A percentile compares a stretch with the other conserved stretches of the same genome.
phyloP scores from a whole-genome alignment of 2,329 filamentous ascomycete genomes.

The Coniella vitis region DNA sequence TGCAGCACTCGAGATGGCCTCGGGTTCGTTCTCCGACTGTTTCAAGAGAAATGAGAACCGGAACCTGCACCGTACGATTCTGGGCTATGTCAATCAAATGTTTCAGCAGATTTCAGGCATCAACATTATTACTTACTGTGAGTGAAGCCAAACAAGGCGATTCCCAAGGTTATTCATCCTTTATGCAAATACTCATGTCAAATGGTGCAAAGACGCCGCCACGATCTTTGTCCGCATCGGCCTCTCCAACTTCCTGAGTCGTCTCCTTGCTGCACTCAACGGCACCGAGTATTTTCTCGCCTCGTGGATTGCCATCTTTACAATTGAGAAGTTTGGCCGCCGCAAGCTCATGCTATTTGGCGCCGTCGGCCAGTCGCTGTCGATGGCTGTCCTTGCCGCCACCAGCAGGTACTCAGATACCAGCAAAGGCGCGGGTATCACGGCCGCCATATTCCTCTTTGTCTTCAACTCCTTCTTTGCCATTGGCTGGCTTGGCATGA shows the following conservation, averaged over 20 bases:
- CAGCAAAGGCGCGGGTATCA: conserved; percentile 22
- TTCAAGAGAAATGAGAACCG: conserved; percentile 9
- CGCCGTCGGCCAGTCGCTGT: conserved; percentile 47
- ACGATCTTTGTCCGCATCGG: conserved; percentile 19
- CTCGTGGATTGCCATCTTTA: conserved; percentile 15
- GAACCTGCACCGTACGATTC: conserved; percentile 8
- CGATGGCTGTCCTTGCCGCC: conserved; percentile 42
- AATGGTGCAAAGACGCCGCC: conserved; percentile 9
- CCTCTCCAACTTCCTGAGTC: conserved; percentile 15
- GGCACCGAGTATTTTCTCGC: conserved; percentile 19
- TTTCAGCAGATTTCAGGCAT: conserved; percentile 37
- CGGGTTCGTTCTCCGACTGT: conserved; percentile 4
- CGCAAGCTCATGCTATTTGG: conserved; percentile 34
- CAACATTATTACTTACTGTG: conserved; percentile 17
- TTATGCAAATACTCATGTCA: too few species aligned
- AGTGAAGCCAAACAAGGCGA: too few species aligned
- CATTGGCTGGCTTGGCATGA: conserved; percentile 46
- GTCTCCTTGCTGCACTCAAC: conserved; percentile 18
- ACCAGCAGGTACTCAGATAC: conserved; percentile 25
- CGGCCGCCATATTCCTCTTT: conserved; percentile 36
- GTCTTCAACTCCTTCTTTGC: conserved; percentile 48
- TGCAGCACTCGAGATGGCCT: conserved; percentile 6
- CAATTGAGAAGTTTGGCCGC: conserved; percentile 19
- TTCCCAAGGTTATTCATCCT: too few species aligned
- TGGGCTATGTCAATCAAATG: conserved; percentile 15